Evolutionary conservation across 352 stramenopile species (phyloP), one percentile per base, ranked within the genome.

Genomic region (Globisporangium echinulatum): DNA sequence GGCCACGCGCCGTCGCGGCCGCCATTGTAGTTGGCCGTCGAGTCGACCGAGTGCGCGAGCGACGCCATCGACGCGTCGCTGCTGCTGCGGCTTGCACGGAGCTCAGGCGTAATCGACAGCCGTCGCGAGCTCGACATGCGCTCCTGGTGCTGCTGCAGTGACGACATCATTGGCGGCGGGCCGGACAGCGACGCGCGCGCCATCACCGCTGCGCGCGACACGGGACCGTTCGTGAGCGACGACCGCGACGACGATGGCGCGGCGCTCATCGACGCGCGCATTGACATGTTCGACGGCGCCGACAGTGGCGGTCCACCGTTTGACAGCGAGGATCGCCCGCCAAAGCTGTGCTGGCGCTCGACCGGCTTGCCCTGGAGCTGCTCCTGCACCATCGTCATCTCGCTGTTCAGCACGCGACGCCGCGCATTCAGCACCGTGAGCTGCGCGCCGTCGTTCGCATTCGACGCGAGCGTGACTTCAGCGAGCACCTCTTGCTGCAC

Each of bases 321-420:
- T 2, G 25, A 25, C 25, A 25, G 25, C 25, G 25, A 25, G 25
- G 25, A 25, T 25, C 25, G 25, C 25, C 25, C 25, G 25, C 25
- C 25, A 1, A 25, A 25, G 25, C 25, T 25, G 25, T 25, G 1
- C 25, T 25, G 25, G 25, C 25, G 25, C 25, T 25, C 25, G 25
- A 25, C 67, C 4, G 59, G 4, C 38, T 52, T 56, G n/a, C 53
- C 47, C 19, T 56, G 59, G 14, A 65, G 48, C 54, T 65, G 59
- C 19, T 91, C 78, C 58, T 93, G 81, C 17, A 89, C 67, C 3
- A 75, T 61, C 59, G 80, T 80, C 67, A 91, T 86, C 61, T 93
- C 83, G 40, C 88, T 68, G 58, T 93, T 93, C 15, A 93, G 59
- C 46, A 85, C 67, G 5, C 82, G 54, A 42, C 83, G 83, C 1